Conservation (phyloP, 148 eudicot species). For the Polygonum aviculare region DNA sequence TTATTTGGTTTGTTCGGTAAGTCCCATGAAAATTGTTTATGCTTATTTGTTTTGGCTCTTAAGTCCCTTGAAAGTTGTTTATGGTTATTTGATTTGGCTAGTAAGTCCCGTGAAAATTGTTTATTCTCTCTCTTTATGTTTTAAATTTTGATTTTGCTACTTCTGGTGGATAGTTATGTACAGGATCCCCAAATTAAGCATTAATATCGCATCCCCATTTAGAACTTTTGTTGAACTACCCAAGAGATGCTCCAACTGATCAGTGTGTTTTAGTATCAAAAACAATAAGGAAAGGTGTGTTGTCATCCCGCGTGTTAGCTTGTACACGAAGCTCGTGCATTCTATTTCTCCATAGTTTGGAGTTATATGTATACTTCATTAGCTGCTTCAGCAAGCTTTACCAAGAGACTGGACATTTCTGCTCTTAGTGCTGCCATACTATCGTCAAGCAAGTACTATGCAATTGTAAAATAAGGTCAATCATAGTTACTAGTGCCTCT, state of each 20-base stretch:
- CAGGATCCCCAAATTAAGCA: neutral
- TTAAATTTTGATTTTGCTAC: neutral
- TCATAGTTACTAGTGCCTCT: neutral
- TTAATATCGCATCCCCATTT: neutral
- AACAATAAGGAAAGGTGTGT: neutral
- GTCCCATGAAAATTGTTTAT: neutral
- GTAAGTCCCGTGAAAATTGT: neutral
- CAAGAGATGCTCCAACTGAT: neutral
- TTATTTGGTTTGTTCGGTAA: neutral
- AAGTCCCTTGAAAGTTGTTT: no score
- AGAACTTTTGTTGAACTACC: neutral
- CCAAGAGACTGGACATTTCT: neutral
- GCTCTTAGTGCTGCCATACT: neutral
- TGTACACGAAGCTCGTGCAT: neutral
- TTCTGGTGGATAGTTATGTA: neutral
- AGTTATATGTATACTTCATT: neutral
- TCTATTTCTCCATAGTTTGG: neutral
- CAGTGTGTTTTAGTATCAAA: neutral
- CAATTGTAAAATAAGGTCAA: neutral
- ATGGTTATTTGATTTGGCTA: neutral
- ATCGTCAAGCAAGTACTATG: no score
- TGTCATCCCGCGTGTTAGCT: neutral
- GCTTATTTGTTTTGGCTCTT: no score
- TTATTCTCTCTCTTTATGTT: neutral
- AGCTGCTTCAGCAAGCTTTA: neutral